These are phyloP conservation scores for Plasmodium yoelii DNA, from an alignment of 169 alveolate genomes.

Conservation along the genomic window DNA sequence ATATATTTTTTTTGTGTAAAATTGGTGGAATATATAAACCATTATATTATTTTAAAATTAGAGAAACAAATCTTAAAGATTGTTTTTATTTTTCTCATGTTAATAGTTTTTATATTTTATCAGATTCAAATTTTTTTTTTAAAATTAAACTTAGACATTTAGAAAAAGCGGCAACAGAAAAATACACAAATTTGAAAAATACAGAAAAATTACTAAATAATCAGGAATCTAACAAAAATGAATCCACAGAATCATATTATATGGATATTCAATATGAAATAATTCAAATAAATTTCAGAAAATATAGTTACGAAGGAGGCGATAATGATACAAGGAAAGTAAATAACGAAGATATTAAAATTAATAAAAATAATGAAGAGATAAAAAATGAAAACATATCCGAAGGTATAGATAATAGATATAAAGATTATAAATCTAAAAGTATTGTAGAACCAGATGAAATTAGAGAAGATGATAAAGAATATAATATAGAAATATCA, in stretches of 20 bases:
- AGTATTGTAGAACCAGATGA: not conserved
- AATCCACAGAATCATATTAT: not conserved
- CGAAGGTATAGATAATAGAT: not conserved
- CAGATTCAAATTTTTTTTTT: conserved; percentile 15
- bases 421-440: not conserved
- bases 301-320: not conserved
- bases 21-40: conserved; percentile 17
- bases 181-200: not conserved
- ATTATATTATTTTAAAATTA: conserved; percentile 32
- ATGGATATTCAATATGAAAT: not conserved
- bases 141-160: not conserved
- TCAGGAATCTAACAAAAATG: not conserved
- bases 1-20: conserved; percentile 35
- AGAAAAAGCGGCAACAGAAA: not conserved
- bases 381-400: not conserved
- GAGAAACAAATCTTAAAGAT: not conserved
- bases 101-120: conserved; percentile 19
- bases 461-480: conserved; percentile 22
- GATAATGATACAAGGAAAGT: not conserved
- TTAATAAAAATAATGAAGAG: not conserved
- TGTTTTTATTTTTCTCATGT: conserved; percentile 20
- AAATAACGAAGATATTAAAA: too few relatives aligned
- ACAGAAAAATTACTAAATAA: not conserved
- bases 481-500: conserved; percentile 15
- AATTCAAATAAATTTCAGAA: not conserved